These are phyloP conservation scores for Diaporthe helianthi DNA, from an alignment of 2,329 filamentous ascomycete genomes.

Conservation along the genomic window DNA sequence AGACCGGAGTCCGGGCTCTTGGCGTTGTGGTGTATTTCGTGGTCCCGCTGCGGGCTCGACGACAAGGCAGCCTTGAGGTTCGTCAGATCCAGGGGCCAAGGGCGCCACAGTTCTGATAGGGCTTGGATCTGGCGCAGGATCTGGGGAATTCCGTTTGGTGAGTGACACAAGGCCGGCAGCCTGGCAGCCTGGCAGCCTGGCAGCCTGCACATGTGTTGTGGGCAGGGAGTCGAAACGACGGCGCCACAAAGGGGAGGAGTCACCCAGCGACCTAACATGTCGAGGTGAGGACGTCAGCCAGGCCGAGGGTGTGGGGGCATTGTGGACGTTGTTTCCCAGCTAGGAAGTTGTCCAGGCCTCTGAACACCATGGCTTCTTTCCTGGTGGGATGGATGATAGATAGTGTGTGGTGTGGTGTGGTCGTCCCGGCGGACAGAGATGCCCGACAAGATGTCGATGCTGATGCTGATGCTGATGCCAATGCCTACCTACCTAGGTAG, in stretches of 20 bases:
- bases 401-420: not conserved
- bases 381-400: conserved; percentile 11
- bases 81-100: conserved; percentile 16
- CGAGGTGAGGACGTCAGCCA: conserved; percentile 1
- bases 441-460: not conserved
- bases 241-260: conserved; percentile 4
- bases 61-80: not conserved
- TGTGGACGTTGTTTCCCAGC: not conserved
- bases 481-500: too few species aligned
- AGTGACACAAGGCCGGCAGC: conserved; percentile 2
- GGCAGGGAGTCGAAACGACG: conserved; percentile 21
- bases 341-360: not conserved
- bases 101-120: conserved; percentile 9
- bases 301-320: not conserved
- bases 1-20: conserved; percentile 18
- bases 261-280: not conserved
- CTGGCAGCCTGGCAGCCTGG: too few species aligned
- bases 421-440: not conserved
- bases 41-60: not conserved
- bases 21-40: conserved; percentile 9
- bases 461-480: not conserved
- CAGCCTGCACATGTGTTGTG: too few species aligned
- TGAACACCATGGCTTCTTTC: not conserved
- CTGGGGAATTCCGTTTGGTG: conserved; percentile 17
- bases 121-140: conserved; percentile 6